These are phyloP conservation scores for Mortierella sp. DNA, from an alignment of 371 early-diverging fungal genomes.

Conservation along the genomic window DNA sequence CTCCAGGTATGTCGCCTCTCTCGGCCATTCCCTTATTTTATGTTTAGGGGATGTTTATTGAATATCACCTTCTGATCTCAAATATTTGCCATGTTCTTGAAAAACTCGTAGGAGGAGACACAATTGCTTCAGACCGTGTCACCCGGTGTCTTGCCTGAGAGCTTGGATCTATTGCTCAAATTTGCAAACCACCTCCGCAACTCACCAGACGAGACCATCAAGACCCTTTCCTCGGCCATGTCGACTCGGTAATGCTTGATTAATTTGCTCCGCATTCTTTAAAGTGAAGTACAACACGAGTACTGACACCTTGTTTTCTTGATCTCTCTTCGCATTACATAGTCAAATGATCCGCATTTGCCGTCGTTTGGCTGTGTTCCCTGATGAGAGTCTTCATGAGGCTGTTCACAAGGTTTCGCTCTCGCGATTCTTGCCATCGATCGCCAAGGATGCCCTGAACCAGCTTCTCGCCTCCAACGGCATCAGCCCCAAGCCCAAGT, in stretches of 20 bases:
- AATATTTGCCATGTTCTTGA: too few relatives aligned
- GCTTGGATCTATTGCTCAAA: conserved; percentile 67
- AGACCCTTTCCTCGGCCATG: conserved; percentile 72
- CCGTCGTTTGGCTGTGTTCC: conserved; percentile 77
- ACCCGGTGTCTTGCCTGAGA: conserved; percentile 72
- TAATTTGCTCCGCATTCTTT: conserved; percentile 11
- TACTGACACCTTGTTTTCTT: background rate
- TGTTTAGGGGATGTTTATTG: background rate
- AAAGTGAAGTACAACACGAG: background rate
- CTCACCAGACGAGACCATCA: conserved; percentile 75
- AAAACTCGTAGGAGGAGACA: conserved; percentile 69
- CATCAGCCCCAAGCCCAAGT: conserved; percentile 65
- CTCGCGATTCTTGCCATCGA: conserved; percentile 80
- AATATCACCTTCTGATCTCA: background rate
- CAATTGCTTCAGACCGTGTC: conserved; percentile 70
- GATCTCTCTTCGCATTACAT: background rate
- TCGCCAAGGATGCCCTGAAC: conserved; percentile 78
- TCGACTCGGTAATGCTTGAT: conserved; percentile 68
- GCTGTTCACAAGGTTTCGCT: conserved; percentile 82
- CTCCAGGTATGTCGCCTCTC: conserved; percentile 30
- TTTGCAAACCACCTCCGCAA: conserved; percentile 77
- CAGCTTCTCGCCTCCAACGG: conserved; percentile 72
- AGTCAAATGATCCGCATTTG: conserved; percentile 86
- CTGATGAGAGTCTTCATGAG: conserved; percentile 76
- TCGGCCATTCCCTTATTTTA: background rate